These are phyloP conservation scores for Geum urbanum DNA, from an alignment of 306 rosid species.

Conservation along the genomic window DNA sequence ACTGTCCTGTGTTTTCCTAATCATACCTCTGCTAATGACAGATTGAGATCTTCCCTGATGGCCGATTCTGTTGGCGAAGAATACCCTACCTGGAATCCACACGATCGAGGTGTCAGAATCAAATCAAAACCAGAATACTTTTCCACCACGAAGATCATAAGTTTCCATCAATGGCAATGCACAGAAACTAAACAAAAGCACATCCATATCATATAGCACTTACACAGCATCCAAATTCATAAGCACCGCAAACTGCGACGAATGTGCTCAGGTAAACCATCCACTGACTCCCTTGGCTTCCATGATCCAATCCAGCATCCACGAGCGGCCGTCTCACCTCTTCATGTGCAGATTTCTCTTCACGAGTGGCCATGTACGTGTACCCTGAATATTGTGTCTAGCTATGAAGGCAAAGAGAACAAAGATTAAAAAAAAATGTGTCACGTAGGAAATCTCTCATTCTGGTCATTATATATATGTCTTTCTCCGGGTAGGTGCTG, in stretches of 20 bases:
- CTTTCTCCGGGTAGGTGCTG: too few species aligned
- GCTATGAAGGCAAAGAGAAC: conserved; percentile 9
- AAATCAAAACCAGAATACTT: conserved; percentile 10
- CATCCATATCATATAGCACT: conserved; percentile 23
- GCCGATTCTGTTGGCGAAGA: conserved; percentile 83
- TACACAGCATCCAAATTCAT: conserved; percentile 77
- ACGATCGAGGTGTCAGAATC: conserved; percentile 16
- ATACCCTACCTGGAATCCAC: conserved; percentile 65
- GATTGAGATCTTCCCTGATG: conserved; percentile 54
- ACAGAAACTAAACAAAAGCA: neutral
- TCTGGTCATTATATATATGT: neutral
- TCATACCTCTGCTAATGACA: conserved; percentile 71
- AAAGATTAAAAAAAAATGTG: neutral
- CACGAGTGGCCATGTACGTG: conserved; percentile 62
- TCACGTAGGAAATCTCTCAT: conserved; percentile 1
- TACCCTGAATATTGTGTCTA: too few species aligned
- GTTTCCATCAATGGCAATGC: neutral
- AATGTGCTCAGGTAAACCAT: conserved; percentile 77
- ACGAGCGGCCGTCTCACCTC: conserved; percentile 44
- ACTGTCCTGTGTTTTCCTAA: too few species aligned
- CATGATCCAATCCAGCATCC: conserved; percentile 25
- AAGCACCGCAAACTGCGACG: conserved; percentile 86
- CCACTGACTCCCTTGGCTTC: conserved; percentile 55
- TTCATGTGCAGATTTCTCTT: conserved; percentile 28
- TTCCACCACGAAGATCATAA: neutral